Evolutionary conservation across 495 filamentous ascomycete species (phyloP), one percentile per base, ranked within the genome.

Genomic region (Xylaria curta): DNA sequence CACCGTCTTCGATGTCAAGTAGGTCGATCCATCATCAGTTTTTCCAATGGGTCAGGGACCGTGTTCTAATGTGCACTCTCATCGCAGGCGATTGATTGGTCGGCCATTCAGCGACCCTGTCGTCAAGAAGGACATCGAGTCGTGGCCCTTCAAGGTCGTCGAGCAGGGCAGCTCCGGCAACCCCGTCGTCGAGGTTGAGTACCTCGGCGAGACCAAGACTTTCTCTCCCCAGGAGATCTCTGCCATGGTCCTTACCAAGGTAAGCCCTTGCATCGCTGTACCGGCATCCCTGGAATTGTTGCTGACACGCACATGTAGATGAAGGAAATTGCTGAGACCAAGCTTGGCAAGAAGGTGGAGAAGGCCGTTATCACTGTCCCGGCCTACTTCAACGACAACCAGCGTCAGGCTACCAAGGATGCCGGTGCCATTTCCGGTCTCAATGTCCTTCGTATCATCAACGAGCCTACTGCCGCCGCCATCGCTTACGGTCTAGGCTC

Each of bases 341-440:
- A 98, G 87, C 90, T 99, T 74, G 96, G 95, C 81, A 93, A 93
- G 84, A 97, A 93, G 78, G 93, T 99, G 83, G 94, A 97, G 88
- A 97, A 98, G 86, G 96, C 95, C 66, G 95, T 99, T 80, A 92
- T 99, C 82, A 99, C 95, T 74, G 95, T 99, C 72, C 95, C 96
- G 28, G 96, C 95, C 80, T 99, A 99, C 89, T 99, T 99, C 93
- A 99, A 98, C 88, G 96, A 98, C 89, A 97, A 95, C 78, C 96
- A 99, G 87, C 93, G 95, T 84, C 95, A 98, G 85, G 95, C 96
- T 70, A 99, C 96, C 84, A 99, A 99, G 89, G 96, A 99, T 81
- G 93, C 96, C 76, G 96, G 96, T 89, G 91, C 95, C 81, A 99
- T 99, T 82, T 90, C 95, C 75, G 96, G 95, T 80, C 89, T 99